Evolutionary conservation across 2,329 filamentous ascomycete species (phyloP).

Genomic region (Colletotrichum eleusines): DNA sequence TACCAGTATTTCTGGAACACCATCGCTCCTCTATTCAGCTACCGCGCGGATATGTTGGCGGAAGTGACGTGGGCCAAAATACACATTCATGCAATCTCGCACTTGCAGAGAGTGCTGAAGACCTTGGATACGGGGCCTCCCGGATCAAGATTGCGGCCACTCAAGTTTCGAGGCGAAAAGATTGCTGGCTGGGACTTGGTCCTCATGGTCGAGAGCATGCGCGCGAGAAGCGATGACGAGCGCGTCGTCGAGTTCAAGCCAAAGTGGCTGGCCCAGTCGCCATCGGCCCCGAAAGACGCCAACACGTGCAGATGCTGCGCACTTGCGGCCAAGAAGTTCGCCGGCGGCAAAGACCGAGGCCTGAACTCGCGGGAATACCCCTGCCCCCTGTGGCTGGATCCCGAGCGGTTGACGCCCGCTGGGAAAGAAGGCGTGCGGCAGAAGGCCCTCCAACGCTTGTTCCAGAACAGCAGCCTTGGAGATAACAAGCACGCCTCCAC

Average conservation of each 20-base stretch:
- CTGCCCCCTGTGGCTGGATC: conserved; percentile 40
- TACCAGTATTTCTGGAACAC: conserved; percentile 61
- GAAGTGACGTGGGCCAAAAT: conserved; percentile 66
- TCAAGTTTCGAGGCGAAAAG: conserved; percentile 55
- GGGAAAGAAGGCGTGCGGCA: conserved; percentile 13
- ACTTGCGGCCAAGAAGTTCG: conserved; percentile 57
- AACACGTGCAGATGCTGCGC: conserved; percentile 83
- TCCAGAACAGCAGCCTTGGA: conserved; percentile 16
- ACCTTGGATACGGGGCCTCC: conserved; percentile 24
- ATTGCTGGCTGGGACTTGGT: background rate
- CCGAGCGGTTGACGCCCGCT: conserved; percentile 4
- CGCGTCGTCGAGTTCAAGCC: conserved; percentile 80
- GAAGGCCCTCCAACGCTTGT: conserved; percentile 19
- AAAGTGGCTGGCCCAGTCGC: conserved; percentile 85
- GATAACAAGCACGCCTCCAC: conserved; percentile 25
- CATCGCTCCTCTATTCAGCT: conserved; percentile 66
- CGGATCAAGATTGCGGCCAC: conserved; percentile 9
- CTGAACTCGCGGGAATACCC: conserved; percentile 34
- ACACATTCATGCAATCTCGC: conserved; percentile 53
- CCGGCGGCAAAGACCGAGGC: conserved; percentile 17
- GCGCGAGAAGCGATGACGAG: conserved; percentile 44
- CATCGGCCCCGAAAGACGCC: conserved; percentile 72
- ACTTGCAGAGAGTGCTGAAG: conserved; percentile 57
- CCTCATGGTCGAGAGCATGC: conserved; percentile 84
- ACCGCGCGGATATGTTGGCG: conserved; percentile 61